Conservation (phyloP, 805 yeast species). For the Wickerhamiella vanderwaltii region DNA sequence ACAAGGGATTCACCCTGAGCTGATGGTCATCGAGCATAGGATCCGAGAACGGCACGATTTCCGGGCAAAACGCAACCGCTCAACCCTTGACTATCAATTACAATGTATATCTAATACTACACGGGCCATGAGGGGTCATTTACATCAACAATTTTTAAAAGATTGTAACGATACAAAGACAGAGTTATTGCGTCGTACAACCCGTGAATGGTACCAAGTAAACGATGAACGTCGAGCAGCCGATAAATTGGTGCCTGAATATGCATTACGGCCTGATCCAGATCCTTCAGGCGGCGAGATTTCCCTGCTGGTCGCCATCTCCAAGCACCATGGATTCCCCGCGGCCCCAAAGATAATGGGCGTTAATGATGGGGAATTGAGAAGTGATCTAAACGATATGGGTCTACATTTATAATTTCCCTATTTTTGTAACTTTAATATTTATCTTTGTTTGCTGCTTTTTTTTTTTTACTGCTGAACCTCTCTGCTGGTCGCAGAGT, state of each 20-base stretch:
- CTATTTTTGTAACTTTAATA: no score
- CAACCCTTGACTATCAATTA: constrained; percentile 50
- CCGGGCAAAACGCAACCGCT: constrained; percentile 41
- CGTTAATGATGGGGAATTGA: constrained; percentile 59
- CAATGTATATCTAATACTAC: constrained; percentile 73
- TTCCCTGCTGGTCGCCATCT: constrained; percentile 56
- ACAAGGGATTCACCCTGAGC: constrained; percentile 85
- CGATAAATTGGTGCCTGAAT: constrained; percentile 48
- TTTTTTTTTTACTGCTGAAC: no score
- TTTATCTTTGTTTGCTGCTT: no score
- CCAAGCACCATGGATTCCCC: constrained; percentile 64
- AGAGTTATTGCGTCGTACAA: constrained; percentile 55
- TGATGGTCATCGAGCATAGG: constrained; percentile 55
- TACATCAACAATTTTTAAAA: constrained; percentile 74
- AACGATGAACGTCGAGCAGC: constrained; percentile 76
- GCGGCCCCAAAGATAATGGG: constrained; percentile 59
- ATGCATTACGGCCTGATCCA: constrained; percentile 31
- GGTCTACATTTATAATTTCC: background rate
- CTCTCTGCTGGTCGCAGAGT: no score
- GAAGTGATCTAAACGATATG: constrained; percentile 13
- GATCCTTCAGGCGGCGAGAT: constrained; percentile 35
- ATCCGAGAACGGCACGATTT: constrained; percentile 65
- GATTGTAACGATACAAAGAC: constrained; percentile 54
- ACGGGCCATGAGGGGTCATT: constrained; percentile 58
- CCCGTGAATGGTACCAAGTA: constrained; percentile 82